Percentiles rank a stretch among this genome's conserved stretches.
phyloP scores from a whole-genome alignment of 768 basidiomycete species.

The Termitomyces sp. region DNA sequence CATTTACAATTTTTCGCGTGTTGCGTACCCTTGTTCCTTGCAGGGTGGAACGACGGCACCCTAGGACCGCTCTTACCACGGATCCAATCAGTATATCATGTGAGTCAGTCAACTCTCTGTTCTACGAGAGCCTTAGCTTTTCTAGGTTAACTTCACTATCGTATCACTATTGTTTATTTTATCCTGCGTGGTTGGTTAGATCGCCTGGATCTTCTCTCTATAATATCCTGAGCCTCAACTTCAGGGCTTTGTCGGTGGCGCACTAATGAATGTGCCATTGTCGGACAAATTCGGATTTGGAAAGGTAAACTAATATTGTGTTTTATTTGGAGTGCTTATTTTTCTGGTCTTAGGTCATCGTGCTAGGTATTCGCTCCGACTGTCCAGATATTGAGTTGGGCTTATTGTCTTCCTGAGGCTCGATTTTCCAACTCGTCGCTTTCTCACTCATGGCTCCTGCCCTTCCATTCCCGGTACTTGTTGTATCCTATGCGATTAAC shows the following conservation, averaged over 20 bases:
- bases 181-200: slow-evolving; percentile 25
- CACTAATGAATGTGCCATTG: slow-evolving; percentile 26
- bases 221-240: no score
- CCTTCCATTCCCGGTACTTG: slow-evolving; percentile 52
- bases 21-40: slow-evolving; percentile 53
- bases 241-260: slow-evolving; percentile 28
- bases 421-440: slow-evolving; percentile 38
- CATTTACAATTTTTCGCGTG: slow-evolving; percentile 50
- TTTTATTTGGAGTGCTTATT: background rate
- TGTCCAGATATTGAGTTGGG: background rate
- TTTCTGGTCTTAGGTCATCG: slow-evolving; percentile 17
- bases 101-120: background rate
- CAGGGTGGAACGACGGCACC: slow-evolving; percentile 11
- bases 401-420: slow-evolving; percentile 22
- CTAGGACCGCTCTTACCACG: slow-evolving; percentile 9
- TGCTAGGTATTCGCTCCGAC: slow-evolving; percentile 14
- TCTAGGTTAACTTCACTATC: slow-evolving; percentile 29
- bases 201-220: background rate
- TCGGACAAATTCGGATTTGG: slow-evolving; percentile 27
- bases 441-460: slow-evolving; percentile 44
- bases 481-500: slow-evolving; percentile 29
- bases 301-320: slow-evolving; percentile 17
- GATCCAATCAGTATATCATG: slow-evolving; percentile 7
- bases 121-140: background rate
- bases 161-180: slow-evolving; percentile 42